Percentiles rank a stretch among this genome's conserved stretches.
Conservation (phyloP, 2,329 filamentous ascomycete genomes). For the Ceratocystis ficicola region DNA sequence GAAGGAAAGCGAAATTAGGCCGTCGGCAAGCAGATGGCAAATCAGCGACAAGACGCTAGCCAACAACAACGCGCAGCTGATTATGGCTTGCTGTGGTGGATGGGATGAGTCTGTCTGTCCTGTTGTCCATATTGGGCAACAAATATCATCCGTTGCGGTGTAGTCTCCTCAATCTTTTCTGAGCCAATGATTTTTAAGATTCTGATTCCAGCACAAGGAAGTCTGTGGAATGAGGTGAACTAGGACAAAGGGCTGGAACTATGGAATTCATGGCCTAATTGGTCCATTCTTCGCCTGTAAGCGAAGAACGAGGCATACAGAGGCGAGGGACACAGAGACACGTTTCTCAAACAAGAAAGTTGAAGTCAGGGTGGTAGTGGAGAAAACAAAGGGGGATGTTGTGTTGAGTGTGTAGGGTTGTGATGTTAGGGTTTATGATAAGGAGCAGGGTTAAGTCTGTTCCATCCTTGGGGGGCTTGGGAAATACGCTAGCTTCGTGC, state of each 20-base stretch:
- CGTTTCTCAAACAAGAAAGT: background rate
- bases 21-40: too few species aligned
- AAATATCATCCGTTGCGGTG: too few species aligned
- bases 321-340: background rate
- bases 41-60: too few species aligned
- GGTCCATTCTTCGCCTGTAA: background rate
- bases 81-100: too few species aligned
- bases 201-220: too few species aligned
- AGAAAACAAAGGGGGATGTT: background rate
- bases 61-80: too few species aligned
- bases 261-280: background rate
- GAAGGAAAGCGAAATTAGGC: too few species aligned
- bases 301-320: background rate
- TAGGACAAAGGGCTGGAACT: background rate
- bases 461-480: too few species aligned
- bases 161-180: too few species aligned
- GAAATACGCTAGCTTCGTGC: background rate
- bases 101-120: background rate
- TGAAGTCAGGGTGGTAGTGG: too few species aligned
- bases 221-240: background rate
- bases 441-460: background rate
- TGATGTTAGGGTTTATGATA: background rate
- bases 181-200: too few species aligned
- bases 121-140: background rate
- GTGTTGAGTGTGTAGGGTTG: background rate